Base-by-base conservation (phyloP, 306 rosid genomes). In the Inga laurina region DNA sequence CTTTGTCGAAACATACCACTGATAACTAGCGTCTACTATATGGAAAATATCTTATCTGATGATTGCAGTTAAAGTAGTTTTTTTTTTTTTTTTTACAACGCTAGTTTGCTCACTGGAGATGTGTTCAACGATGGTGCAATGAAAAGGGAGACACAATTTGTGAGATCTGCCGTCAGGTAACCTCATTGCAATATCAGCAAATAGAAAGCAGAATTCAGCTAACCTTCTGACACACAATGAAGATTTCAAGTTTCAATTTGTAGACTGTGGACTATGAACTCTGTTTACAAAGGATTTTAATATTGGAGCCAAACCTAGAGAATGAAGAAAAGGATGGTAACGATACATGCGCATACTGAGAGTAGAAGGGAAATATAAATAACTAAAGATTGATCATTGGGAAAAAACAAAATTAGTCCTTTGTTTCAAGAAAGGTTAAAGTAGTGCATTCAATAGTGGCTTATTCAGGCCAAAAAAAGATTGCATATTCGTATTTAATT, bases 81-180 rank as follows among this genome's bases (percentile, higher is more conserved):
- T n/a, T 51, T 4, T 14, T 59, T 27, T 44, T 34, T 45, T 57
- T 82, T 24, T 75, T 0, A 51, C 4, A 56, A 19, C 71, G 21
- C 75, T 87, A 90, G 97, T 92, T 81, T 85, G 97, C 93, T 85
- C 94, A 92, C 80, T 83, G 88, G 79, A 85, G 78, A 79, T 90
- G 94, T 74, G 90, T 92, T 73, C 94, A 92, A 68, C 88, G 82
- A 67, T 92, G 94, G 94, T 89, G 94, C 88, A 86, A 88, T 76
- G 94, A 92, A 90, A 90, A 92, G 81, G 90, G 93, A 62, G 91
- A 90, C 76, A 85, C 84, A 34, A 89, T 77, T 54, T 92, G 91
- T 85, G 94, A 92, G 87, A 90, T 92, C 32, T 92, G 97, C 79
- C 88, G 78, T 86, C 88, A 89, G 91, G 94, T 90, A 86, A 78